phyloP scores from a whole-genome alignment of 441 rosid genomes.

The Erysimum cheiri region DNA sequence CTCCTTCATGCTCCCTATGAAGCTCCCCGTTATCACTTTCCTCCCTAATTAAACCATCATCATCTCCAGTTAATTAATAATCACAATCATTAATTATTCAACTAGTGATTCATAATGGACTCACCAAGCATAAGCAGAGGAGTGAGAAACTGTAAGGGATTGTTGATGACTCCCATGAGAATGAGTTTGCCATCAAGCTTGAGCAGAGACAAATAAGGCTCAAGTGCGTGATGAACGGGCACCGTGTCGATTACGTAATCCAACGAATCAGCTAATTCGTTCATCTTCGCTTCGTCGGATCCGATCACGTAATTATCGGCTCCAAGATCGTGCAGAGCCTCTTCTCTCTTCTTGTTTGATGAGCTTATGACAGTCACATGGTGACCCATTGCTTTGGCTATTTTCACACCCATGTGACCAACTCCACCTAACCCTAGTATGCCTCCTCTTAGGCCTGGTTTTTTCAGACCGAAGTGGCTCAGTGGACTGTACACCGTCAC shows the following conservation, averaged over 20 bases:
- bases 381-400: constrained; percentile 82
- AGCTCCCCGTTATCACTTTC: constrained; percentile 63
- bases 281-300: constrained; percentile 58
- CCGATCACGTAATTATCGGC: constrained; percentile 68
- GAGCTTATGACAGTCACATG: constrained; percentile 78
- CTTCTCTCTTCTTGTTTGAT: constrained; percentile 64
- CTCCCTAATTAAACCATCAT: constrained; percentile 53
- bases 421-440: constrained; percentile 77
- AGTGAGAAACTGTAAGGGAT: constrained; percentile 60
- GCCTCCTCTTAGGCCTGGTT: constrained; percentile 70
- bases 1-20: constrained; percentile 67
- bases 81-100: constrained; percentile 9
- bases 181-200: constrained; percentile 69
- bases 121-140: constrained; percentile 81
- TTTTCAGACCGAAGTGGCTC: constrained; percentile 69
- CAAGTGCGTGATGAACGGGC: constrained; percentile 68
- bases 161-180: constrained; percentile 61
- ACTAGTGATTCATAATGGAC: constrained; percentile 13
- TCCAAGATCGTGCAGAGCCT: constrained; percentile 68
- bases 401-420: constrained; percentile 79
- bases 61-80: constrained; percentile 2
- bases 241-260: constrained; percentile 74
- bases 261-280: constrained; percentile 56
- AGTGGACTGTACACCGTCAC: constrained; percentile 76
- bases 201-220: constrained; percentile 61